Conservation (phyloP, 768 basidiomycete species). For the Cyclocybe cylindracea region DNA sequence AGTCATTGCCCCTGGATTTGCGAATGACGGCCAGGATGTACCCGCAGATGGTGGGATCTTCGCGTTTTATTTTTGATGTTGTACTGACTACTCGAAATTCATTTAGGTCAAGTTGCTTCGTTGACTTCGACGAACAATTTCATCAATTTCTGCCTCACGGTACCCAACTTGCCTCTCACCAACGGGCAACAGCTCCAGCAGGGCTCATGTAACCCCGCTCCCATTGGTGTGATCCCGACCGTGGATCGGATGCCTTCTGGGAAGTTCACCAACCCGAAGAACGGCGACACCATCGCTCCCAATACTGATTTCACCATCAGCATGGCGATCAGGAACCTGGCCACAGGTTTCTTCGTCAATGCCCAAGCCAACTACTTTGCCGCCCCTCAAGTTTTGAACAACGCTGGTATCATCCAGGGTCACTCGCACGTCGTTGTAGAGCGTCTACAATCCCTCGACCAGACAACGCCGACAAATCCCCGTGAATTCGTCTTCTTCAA, state of each 20-base stretch:
- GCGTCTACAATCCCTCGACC: conserved; percentile 38
- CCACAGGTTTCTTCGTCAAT: conserved; percentile 57
- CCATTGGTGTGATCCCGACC: conserved; percentile 54
- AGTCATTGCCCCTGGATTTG: conserved; percentile 49
- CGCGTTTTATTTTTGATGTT: background rate
- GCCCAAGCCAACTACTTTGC: conserved; percentile 51
- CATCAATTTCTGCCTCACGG: conserved; percentile 51
- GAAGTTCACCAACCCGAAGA: conserved; percentile 45
- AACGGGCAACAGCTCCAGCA: conserved; percentile 48
- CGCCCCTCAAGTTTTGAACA: conserved; percentile 55
- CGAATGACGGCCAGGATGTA: conserved; percentile 45
- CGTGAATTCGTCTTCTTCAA: conserved; percentile 61
- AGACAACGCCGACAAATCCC: conserved; percentile 50
- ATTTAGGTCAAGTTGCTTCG: conserved; percentile 46
- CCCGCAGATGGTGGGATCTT: conserved; percentile 31
- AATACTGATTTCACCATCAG: conserved; percentile 50
- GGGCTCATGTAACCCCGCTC: conserved; percentile 59
- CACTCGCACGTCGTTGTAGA: conserved; percentile 63
- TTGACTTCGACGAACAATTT: conserved; percentile 60
- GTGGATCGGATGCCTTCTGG: conserved; percentile 43
- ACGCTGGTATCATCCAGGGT: conserved; percentile 48
- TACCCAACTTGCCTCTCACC: conserved; percentile 46
- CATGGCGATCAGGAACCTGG: conserved; percentile 44
- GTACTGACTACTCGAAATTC: background rate
- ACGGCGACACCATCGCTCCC: conserved; percentile 42